phyloP scores from a whole-genome alignment of 2,329 filamentous ascomycete genomes.

The Juglanconis oblonga region DNA sequence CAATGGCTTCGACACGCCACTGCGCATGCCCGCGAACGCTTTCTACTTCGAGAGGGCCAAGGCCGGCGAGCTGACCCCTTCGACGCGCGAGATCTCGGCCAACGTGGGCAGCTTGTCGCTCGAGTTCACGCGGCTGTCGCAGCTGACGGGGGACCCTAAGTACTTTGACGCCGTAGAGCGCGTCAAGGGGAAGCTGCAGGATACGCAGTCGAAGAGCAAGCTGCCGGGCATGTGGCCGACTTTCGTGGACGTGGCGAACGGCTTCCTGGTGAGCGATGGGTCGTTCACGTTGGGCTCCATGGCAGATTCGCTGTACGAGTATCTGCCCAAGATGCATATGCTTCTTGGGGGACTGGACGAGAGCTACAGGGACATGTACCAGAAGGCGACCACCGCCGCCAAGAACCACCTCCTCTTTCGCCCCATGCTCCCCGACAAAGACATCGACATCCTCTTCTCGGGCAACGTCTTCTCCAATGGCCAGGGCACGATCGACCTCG shows the following conservation, averaged over 20 bases:
- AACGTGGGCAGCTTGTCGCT: constrained; percentile 65
- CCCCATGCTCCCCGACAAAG: constrained; percentile 59
- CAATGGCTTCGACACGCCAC: constrained; percentile 52
- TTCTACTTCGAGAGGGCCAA: constrained; percentile 42
- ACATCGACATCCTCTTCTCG: constrained; percentile 56
- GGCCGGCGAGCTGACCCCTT: constrained; percentile 34
- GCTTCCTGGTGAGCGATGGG: constrained; percentile 34
- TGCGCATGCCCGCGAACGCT: constrained; percentile 46
- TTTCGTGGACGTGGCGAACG: constrained; percentile 58
- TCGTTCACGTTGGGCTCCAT: constrained; percentile 44
- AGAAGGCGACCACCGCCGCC: constrained; percentile 57
- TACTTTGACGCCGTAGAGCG: constrained; percentile 75
- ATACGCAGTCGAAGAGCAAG: constrained; percentile 62
- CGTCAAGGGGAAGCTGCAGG: constrained; percentile 66
- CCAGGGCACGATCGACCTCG: constrained; percentile 26
- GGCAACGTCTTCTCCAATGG: constrained; percentile 36
- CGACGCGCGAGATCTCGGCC: constrained; percentile 38
- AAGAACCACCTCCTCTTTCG: constrained; percentile 64
- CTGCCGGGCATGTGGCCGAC: constrained; percentile 74
- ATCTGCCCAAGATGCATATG: constrained; percentile 55
- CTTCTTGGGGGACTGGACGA: constrained; percentile 64
- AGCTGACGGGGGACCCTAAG: constrained; percentile 68
- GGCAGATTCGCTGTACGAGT: constrained; percentile 55
- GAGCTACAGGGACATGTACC: constrained; percentile 65
- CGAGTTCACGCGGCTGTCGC: constrained; percentile 72